Evolutionary conservation across 2,329 filamentous ascomycete species (phyloP), one percentile per base, ranked within the genome.

Genomic region (Emmonsiellopsis sp.): DNA sequence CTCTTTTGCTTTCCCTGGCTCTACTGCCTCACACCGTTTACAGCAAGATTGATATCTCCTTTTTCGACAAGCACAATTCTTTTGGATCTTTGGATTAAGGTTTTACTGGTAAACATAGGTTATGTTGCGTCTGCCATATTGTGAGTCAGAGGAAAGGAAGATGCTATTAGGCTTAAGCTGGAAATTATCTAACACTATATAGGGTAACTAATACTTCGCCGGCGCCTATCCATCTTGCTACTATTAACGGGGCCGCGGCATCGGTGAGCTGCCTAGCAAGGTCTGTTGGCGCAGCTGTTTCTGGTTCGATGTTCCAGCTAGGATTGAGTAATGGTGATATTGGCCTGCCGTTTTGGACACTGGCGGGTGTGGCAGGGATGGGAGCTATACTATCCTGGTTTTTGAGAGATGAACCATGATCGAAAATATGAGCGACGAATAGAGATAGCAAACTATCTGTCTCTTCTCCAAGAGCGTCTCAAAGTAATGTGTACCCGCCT

Each of bases 181-280:
- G 16, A 49, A 35, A 20, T 35, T 20, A 20, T 37, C 15, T 35
- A n/a, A 32, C 1, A 1, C 37, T 5, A 1, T n/a, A 16, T 16
- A 37, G 13, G 10, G 6, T 95, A 31, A 87, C 89, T 55, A 94
- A 96, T 68, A 85, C 89, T 13, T 87, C 90, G 0, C 88, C 90
- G 0, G 90, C 86, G 6, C 85, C 86, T 53, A 80, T 88, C 50
- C 86, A 93, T 1, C 82, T 97, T 1, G 93, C 93, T 2, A 90
- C 87, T 0, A 86, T 98, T 69, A 97, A 97, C 62, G 93, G 93
- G 16, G 85, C 90, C 7, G 90, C 90, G 0, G 89, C 90, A 32
- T 95, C 90, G 2, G 89, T 89, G 2, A 92, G 92, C 2, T 95
- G 89, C 65, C 74, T 96, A 44, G 91, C 86, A 67, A 82, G 93